Conservation (phyloP, 768 basidiomycete species). For the Clavulina sp. region DNA sequence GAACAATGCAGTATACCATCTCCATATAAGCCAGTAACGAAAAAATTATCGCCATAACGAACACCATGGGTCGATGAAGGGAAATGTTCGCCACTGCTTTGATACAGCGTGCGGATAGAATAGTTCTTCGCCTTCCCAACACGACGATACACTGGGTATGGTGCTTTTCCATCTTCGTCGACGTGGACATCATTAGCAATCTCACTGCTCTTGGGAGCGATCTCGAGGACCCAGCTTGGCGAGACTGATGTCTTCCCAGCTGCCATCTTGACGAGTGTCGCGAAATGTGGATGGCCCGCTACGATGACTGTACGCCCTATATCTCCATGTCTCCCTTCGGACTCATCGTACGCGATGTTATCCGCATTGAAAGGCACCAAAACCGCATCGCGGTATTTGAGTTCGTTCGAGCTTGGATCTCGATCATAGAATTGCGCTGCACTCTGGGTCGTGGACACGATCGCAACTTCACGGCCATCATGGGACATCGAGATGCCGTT, state of each 20-base stretch:
- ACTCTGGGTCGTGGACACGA: constrained; percentile 35
- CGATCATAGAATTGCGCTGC: constrained; percentile 36
- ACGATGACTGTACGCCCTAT: constrained; percentile 30
- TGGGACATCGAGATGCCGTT: constrained; percentile 52
- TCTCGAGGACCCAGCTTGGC: constrained; percentile 42
- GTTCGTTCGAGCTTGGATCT: constrained; percentile 23
- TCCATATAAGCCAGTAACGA: constrained; percentile 12
- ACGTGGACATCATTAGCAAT: constrained; percentile 9
- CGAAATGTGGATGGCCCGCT: constrained; percentile 52
- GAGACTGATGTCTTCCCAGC: constrained; percentile 24
- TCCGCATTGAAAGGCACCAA: constrained; percentile 43
- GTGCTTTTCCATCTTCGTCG: constrained; percentile 26
- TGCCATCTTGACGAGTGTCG: constrained; percentile 29
- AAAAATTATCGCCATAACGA: neutral
- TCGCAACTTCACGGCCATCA: constrained; percentile 30
- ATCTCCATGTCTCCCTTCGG: no score
- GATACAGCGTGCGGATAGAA: constrained; percentile 46
- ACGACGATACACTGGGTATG: constrained; percentile 29
- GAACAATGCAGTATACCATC: constrained; percentile 12
- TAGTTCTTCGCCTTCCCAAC: constrained; percentile 23
- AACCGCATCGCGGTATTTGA: constrained; percentile 25
- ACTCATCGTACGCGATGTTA: constrained; percentile 38
- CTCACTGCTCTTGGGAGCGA: constrained; percentile 17
- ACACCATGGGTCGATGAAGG: constrained; percentile 4
- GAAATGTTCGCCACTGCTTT: constrained; percentile 36